Conservation (phyloP, 228 moss, liverwort and hornwort genomes). For the Sphagnum magellanicum region DNA sequence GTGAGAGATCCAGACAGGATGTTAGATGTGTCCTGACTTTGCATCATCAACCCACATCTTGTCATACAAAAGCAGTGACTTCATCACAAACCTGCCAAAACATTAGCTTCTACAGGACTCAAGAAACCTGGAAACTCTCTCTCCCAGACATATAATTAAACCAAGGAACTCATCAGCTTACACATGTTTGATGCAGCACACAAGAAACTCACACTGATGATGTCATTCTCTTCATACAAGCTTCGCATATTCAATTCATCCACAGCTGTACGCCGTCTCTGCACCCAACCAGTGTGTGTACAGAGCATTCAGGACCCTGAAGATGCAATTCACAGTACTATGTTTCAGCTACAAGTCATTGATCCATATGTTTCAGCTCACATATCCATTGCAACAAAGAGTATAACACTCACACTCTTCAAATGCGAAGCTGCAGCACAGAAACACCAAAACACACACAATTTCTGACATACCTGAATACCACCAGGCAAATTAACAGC, state of each 20-base stretch:
- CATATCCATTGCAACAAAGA: background rate
- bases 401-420: background rate
- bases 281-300: slow-evolving; percentile 24
- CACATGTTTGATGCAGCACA: background rate
- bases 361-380: background rate
- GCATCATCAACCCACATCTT: background rate
- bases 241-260: slow-evolving; percentile 95
- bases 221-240: slow-evolving; percentile 74
- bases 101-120: no score
- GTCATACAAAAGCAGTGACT: no score
- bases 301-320: background rate
- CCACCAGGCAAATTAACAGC: slow-evolving; percentile 94
- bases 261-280: slow-evolving; percentile 93
- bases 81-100: no score
- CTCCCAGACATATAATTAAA: no score
- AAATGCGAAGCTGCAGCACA: background rate
- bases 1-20: slow-evolving; percentile 9
- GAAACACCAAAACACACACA: background rate
- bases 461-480: slow-evolving; percentile 54
- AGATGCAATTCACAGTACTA: background rate
- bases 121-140: no score
- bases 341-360: background rate
- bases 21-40: background rate
- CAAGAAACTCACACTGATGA: slow-evolving; percentile 75
- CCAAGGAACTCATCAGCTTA: no score